Evolutionary conservation across 73 alveolate species (phyloP), one percentile per base, ranked within the genome.

Genomic region (Paramecium tetraurelia): DNA sequence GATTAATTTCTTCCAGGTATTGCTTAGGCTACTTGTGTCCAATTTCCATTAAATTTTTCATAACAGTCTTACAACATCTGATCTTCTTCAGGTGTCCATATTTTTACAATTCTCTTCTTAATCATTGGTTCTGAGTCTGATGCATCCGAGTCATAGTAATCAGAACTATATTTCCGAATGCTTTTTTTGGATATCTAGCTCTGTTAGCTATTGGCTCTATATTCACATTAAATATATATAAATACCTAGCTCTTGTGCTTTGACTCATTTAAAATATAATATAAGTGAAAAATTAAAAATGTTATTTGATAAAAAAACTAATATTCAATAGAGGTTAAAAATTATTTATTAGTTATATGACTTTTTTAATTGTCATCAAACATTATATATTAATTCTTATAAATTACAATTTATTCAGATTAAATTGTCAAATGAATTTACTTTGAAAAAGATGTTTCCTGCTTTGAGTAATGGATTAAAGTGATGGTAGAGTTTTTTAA

Each of bases 1-100:
- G 94, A 89, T 21, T 63, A 57, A 46, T 89, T 89, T 71, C 94
- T 68, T n/a, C 84, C 94, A 21, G 94, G 92, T 70, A 89, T 89
- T 24, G 80, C 16, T 5, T 88, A 88, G 20, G 94, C 94, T 44
- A 89, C 57, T 20, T 41, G 36, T 11, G 44, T 53, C 94, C 94
- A 89, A 20, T 89, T 68, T 24, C 90, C 90, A 10, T 48, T 43
- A 44, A 24, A 80, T 43, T 80, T 22, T 20, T 44, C 70, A 46
- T 80, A 80, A 36, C 43, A 48, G 9, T 68, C 40, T 85, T 89
- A 27, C 10, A 89, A 57, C 84, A 89, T 59, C 57, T 89, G 84
- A 72, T 89, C 94, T 36, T 89, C 94, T 27, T 89, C 94, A 14
- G 89, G 80, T 43, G 75, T 89, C 94, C 94, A 89, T 44, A 89